Evolutionary conservation across 345 rosid species (phyloP), one percentile per base, ranked within the genome.

Genomic region (Litchi chinensis): DNA sequence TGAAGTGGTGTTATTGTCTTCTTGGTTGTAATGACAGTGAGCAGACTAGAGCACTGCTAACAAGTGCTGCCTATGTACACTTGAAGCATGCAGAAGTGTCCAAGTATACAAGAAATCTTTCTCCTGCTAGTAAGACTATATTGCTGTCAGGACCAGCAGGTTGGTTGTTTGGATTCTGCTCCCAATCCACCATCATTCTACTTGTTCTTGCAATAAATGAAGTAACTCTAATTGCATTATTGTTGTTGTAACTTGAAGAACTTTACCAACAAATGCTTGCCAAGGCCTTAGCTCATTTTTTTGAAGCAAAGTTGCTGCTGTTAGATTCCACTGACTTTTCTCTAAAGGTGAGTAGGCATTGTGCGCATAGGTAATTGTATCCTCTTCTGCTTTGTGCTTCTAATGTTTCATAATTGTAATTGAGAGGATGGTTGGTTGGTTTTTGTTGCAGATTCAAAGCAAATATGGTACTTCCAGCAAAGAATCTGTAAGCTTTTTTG

Each of bases 181-280:
- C 1, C 52, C 12, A 46, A 46, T 46, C 52, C 12, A 32, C 37
- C 37, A 32, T 46, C 12, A 46, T 3, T 26, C 28, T 48, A 10
- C 26, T 37, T 60, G 12, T 59, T 66, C 52, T 57, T 56, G 52
- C 54, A 39, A 8, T 57, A 24, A 21, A 19, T 18, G 12, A 21
- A 39, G 9, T 5, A 77, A 24, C 75, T 68, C n/a, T 75, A 22
- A 85, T 43, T 52, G 65, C n/a, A 19, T 2, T 50, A 19, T 2
- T 50, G 37, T 21, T 78, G 69, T 43, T 7, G 52, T 60, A 26
- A 70, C 71, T 60, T 79, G 80, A 79, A 93, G 99, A 94, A 82
- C 98, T 91, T 84, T 96, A 96, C 82, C 99, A 90, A 80, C 99
- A 96, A 91, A 93, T 93, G 97, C 94, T 96, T 76, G 97, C 98